Base-by-base conservation (phyloP, 2,329 filamentous ascomycete species). In the Ophiocordyceps camponoti-floridani region DNA sequence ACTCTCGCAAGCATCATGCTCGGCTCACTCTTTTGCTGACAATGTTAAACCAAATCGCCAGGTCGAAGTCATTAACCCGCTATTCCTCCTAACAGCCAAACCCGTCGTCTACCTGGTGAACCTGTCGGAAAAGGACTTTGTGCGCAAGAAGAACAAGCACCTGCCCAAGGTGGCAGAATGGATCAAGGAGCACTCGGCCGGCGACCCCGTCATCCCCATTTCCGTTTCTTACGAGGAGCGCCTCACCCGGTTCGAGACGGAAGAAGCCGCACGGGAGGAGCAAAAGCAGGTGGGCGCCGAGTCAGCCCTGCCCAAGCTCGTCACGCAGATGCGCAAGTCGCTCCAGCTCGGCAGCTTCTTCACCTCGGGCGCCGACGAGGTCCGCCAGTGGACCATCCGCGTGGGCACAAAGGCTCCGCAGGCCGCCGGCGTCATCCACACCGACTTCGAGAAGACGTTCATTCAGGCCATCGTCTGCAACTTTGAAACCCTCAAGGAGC, bases 61-160 rank as follows among this genome's bases (percentile, higher is more conserved):
- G 91, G 81, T 98, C 62, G 91, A 98, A 67, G 79, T 87, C 54
- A 96, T 98, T 68, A 98, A 98, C 72, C 85, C 88, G 56, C 77
- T 98, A 26, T 84, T 94, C 69, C 81, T 98, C 47, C 77, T 98
- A 48, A 87, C 87, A 35, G 91, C 93, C 52, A 98, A 98, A 70
- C 89, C 91, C 4, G 88, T 95, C 47, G 89, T 98, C 53, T 96
- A 86, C 69, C 75, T 98, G 40, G 84, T 96, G 69, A 98, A 98
- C 70, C 70, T 98, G 49, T 94, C 86, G 50, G 93, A 98, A 70
- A 88, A 79, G 66, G 91, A 98, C 66, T 98, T 88, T 64, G 81
- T 95, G 59, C 83, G 91, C 58, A 91, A 96, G 72, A 98, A 96
- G 82, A 98, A 98, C 77, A 98, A 98, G 79, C 79, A 98, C 68